phyloP scores from a whole-genome alignment of 2,329 filamentous ascomycete species.

The Ascochyta clinopodiicola region DNA sequence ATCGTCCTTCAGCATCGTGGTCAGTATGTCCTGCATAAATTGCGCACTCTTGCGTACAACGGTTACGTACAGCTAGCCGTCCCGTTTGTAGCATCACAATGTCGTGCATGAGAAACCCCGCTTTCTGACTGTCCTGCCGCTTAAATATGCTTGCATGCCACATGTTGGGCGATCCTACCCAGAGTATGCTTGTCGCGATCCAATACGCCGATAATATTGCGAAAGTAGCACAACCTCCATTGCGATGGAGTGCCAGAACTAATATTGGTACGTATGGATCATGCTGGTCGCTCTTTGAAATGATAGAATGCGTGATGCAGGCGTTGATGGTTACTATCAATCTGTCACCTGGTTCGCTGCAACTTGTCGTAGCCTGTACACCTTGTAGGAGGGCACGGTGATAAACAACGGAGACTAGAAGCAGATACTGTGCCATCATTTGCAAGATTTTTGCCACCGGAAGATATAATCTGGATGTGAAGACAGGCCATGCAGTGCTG shows the following conservation, averaged over 20 bases:
- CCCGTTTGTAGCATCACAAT: not conserved
- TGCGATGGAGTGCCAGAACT: not conserved
- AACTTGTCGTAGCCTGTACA: not conserved
- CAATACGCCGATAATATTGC: not conserved
- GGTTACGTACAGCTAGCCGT: not conserved
- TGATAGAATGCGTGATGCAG: not conserved
- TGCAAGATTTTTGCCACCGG: not conserved
- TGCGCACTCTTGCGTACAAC: not conserved
- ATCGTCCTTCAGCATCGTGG: not conserved
- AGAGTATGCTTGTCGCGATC: not conserved
- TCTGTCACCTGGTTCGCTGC: not conserved
- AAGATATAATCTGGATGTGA: not conserved
- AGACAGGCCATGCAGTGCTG: too few relatives aligned
- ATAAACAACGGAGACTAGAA: not conserved
- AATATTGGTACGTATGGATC: not conserved
- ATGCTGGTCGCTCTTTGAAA: not conserved
- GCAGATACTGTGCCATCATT: not conserved
- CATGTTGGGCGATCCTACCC: conserved; percentile 2
- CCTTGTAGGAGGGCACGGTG: not conserved
- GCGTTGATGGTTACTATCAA: not conserved
- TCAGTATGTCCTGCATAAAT: conserved; percentile 1
- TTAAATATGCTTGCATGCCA: not conserved
- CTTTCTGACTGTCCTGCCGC: conserved; percentile 1
- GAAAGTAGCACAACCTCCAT: not conserved
- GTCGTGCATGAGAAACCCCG: conserved; percentile 10